Conservation (phyloP, 495 filamentous ascomycete genomes). For the Apiosordaria backusii region DNA sequence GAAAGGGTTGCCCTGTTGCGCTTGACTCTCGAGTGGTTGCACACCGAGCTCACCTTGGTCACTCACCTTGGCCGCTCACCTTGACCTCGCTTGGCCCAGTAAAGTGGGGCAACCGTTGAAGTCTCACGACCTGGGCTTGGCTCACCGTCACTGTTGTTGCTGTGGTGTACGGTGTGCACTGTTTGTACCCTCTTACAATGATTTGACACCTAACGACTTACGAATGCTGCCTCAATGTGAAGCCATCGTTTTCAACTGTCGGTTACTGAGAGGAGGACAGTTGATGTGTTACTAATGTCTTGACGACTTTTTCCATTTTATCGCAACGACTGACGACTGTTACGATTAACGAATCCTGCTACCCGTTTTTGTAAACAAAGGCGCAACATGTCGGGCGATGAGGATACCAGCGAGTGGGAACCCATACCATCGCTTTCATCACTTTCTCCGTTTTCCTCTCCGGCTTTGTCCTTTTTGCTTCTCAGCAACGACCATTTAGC, state of each 20-base stretch:
- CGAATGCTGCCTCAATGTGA: neutral
- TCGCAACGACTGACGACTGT: too few species aligned
- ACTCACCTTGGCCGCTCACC: neutral
- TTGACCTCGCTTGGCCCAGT: neutral
- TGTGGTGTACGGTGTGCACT: neutral
- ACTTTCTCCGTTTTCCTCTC: constrained; percentile 20
- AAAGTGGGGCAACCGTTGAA: constrained; percentile 7
- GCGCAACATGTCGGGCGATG: constrained; percentile 16
- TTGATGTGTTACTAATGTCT: neutral
- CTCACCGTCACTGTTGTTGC: neutral
- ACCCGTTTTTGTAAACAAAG: neutral
- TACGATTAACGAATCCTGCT: neutral
- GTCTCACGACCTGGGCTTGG: constrained; percentile 7
- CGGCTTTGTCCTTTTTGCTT: constrained; percentile 14
- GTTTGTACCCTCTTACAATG: neutral
- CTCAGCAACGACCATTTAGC: neutral
- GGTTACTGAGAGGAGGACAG: neutral
- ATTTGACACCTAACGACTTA: neutral
- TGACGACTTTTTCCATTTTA: neutral
- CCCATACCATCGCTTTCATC: constrained; percentile 16
- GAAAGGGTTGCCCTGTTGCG: constrained; percentile 1
- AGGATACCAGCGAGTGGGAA: constrained; percentile 15
- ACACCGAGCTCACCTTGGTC: neutral
- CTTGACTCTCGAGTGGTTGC: neutral
- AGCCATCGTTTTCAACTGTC: neutral